Evolutionary conservation across 805 yeast species (phyloP).

Genomic region (Cyberlindnera maritima): DNA sequence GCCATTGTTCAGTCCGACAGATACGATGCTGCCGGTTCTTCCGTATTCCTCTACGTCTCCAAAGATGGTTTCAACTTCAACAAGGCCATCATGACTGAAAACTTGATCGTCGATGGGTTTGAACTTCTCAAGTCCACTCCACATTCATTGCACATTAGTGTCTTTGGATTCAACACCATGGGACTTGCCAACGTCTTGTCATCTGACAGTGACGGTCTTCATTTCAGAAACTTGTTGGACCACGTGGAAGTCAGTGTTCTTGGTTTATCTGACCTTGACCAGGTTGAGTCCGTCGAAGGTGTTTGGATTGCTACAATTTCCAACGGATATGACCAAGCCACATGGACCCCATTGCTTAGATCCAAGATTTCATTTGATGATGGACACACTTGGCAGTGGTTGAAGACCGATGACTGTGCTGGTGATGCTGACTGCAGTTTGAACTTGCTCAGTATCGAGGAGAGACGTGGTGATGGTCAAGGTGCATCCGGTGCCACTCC

Average conservation of each 20-base stretch:
- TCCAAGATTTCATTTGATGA: conserved; percentile 39
- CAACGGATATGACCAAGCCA: conserved; percentile 19
- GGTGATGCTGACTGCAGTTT: conserved; percentile 33
- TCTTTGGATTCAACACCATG: conserved; percentile 21
- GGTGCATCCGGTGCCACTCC: conserved; percentile 37
- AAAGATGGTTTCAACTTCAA: conserved; percentile 33
- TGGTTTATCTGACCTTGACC: conserved; percentile 36
- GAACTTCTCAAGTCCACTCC: conserved; percentile 36
- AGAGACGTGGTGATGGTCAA: conserved; percentile 31
- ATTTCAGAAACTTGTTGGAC: conserved; percentile 43
- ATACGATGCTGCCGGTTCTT: conserved; percentile 23
- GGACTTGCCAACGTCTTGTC: conserved; percentile 21
- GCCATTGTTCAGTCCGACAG: conserved; percentile 28
- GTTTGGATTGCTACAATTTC: conserved; percentile 51
- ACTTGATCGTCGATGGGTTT: conserved; percentile 22
- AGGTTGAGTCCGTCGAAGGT: conserved; percentile 57
- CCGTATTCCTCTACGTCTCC: conserved; percentile 29
- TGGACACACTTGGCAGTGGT: conserved; percentile 35
- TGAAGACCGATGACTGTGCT: conserved; percentile 29
- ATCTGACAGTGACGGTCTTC: conserved; percentile 53
- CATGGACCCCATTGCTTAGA: conserved; percentile 22
- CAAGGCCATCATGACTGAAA: conserved; percentile 31
- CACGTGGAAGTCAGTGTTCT: conserved; percentile 32
- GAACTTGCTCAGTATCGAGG: conserved; percentile 33
- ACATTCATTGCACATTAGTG: conserved; percentile 40